Percentiles rank a stretch among this genome's conserved stretches.
Evolutionary conservation across 352 stramenopile genomes (phyloP).

Genomic region (Globisporangium ultimum): DNA sequence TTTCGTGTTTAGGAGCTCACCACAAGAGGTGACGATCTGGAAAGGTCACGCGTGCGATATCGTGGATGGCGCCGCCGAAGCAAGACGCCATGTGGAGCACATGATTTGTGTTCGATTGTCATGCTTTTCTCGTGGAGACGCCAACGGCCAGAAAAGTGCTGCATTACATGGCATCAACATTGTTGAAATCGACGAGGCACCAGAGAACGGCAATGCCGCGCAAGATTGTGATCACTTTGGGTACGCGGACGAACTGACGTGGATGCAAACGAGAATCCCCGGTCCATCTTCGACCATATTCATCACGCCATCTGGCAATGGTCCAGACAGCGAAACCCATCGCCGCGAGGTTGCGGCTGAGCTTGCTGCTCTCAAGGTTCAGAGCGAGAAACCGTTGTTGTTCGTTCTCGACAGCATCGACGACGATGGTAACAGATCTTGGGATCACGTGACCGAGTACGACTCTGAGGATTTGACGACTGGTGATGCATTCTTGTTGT

Average conservation of each 20-base stretch:
- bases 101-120: slow-evolving; percentile 22
- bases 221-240: slow-evolving; percentile 26
- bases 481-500: slow-evolving; percentile 33
- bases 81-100: slow-evolving; percentile 15
- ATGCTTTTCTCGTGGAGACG: too few species aligned
- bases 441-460: slow-evolving; percentile 58
- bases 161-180: neutral
- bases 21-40: slow-evolving; percentile 36
- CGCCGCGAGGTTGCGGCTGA: too few species aligned
- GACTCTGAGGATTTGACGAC: slow-evolving; percentile 52
- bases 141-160: too few species aligned
- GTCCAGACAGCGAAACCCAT: too few species aligned
- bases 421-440: slow-evolving; percentile 14
- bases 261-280: slow-evolving; percentile 5
- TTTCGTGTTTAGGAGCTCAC: slow-evolving; percentile 37
- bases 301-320: too few species aligned
- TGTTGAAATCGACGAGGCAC: slow-evolving; percentile 1
- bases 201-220: neutral
- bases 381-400: slow-evolving; percentile 16
- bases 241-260: slow-evolving; percentile 37
- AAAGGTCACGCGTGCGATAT: slow-evolving; percentile 29
- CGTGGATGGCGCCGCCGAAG: slow-evolving; percentile 15
- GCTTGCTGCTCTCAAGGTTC: too few species aligned
- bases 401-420: slow-evolving; percentile 32
- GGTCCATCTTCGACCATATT: too few species aligned